A percentile compares a stretch with the other conserved stretches of the same genome.
phyloP scores from a whole-genome alignment of 352 stramenopile genomes.

The Pythium volutum region DNA sequence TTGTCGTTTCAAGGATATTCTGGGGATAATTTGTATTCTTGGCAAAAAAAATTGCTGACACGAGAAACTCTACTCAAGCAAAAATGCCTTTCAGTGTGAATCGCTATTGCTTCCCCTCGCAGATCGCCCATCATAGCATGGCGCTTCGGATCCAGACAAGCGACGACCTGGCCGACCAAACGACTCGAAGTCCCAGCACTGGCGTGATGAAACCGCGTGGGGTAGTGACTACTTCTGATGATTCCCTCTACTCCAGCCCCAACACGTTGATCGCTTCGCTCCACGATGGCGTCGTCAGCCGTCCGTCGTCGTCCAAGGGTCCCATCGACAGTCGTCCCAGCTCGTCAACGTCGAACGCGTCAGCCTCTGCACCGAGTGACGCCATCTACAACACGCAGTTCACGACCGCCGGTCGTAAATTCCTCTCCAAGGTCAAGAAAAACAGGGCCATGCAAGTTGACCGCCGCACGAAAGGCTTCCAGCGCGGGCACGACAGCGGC shows the following conservation, averaged over 20 bases:
- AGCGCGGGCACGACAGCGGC: slow-evolving; percentile 41
- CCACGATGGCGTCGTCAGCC: background rate
- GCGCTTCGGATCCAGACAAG: slow-evolving; percentile 8
- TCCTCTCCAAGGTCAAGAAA: slow-evolving; percentile 73
- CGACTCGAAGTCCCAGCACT: slow-evolving; percentile 7
- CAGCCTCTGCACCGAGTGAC: slow-evolving; percentile 37
- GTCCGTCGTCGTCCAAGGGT: slow-evolving; percentile 5
- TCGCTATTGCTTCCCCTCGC: background rate
- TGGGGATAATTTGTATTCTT: slow-evolving; percentile 14
- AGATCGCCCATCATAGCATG: background rate
- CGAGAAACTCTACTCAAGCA: background rate
- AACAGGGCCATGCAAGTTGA: slow-evolving; percentile 75
- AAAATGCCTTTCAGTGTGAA: background rate
- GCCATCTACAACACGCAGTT: slow-evolving; percentile 83
- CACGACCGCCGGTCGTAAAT: slow-evolving; percentile 57
- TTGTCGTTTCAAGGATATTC: slow-evolving; percentile 6
- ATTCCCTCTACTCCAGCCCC: background rate
- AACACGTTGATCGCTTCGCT: slow-evolving; percentile 4
- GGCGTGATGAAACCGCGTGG: background rate
- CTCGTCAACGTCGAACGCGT: slow-evolving; percentile 9
- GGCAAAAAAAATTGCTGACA: background rate
- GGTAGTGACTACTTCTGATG: background rate
- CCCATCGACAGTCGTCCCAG: background rate
- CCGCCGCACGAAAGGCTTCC: slow-evolving; percentile 59
- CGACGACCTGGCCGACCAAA: background rate